Percentiles rank a stretch among this genome's conserved stretches.
These are phyloP conservation scores for Cyanophora paradoxa DNA, from an alignment of 78 protist genomes.

Conservation along the genomic window DNA sequence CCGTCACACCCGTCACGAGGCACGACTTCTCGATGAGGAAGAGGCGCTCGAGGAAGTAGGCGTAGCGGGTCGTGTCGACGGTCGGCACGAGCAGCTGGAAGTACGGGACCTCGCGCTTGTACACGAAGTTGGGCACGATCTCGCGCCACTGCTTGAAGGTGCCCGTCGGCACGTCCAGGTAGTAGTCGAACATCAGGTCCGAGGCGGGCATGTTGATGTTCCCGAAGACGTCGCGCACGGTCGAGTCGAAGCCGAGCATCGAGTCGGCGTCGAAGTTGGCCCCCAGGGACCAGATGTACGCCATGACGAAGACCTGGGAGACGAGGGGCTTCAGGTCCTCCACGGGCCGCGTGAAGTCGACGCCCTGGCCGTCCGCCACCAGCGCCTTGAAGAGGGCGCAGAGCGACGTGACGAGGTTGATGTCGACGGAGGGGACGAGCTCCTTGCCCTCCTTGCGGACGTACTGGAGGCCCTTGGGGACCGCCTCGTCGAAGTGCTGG, in stretches of 20 bases:
- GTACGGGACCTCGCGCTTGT: conserved; percentile 4
- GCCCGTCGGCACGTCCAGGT: not conserved
- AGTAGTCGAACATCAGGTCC: conserved; percentile 29
- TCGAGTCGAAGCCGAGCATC: conserved; percentile 31
- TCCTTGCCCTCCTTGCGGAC: not conserved
- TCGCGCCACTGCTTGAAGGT: conserved; percentile 21
- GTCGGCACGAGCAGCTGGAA: conserved; percentile 40
- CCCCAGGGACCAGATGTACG: conserved; percentile 64
- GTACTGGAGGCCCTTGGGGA: not conserved
- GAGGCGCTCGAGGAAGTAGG: not conserved
- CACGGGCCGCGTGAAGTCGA: not conserved
- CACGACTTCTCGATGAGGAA: not conserved
- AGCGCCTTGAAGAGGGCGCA: conserved; percentile 26
- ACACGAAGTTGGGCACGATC: conserved; percentile 5
- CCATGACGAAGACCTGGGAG: conserved; percentile 22
- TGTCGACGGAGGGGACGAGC: not conserved
- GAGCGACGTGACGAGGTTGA: conserved; percentile 7
- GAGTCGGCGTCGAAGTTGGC: conserved; percentile 23
- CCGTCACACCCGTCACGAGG: conserved; percentile 34
- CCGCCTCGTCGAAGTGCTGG: not conserved
- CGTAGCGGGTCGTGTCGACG: conserved; percentile 26
- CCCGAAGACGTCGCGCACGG: conserved; percentile 13
- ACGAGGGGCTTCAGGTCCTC: not conserved
- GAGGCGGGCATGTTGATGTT: not conserved
- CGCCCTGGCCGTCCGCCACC: not conserved